Conservation (phyloP, 148 eudicot species). For the Diospyros lotus region DNA sequence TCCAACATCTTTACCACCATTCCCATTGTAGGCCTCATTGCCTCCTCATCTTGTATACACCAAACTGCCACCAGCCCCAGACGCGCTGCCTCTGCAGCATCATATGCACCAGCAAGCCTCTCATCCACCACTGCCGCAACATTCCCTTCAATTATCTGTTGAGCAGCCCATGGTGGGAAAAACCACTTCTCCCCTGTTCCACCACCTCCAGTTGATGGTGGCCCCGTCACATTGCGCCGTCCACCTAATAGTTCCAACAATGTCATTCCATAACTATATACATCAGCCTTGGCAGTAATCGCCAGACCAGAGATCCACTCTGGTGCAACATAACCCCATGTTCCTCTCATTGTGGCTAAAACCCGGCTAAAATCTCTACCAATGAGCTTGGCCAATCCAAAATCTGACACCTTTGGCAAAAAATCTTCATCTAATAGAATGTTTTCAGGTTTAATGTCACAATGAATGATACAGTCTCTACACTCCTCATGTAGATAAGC, state of each 20-base stretch:
- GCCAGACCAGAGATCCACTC: constrained; percentile 88
- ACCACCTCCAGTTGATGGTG: constrained; percentile 31
- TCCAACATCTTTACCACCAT: constrained; percentile 84
- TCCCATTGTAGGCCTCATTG: constrained; percentile 67
- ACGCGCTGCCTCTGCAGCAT: constrained; percentile 44
- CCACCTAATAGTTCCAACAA: constrained; percentile 72
- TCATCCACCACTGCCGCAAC: constrained; percentile 46
- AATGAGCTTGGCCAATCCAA: constrained; percentile 72
- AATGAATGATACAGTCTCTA: constrained; percentile 71
- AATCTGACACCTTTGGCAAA: constrained; percentile 67
- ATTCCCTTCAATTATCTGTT: constrained; percentile 42
- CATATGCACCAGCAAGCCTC: constrained; percentile 40
- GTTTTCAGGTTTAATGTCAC: constrained; percentile 83
- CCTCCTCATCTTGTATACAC: constrained; percentile 86
- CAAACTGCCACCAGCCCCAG: constrained; percentile 65
- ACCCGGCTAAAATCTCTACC: constrained; percentile 81
- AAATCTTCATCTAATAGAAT: constrained; percentile 60
- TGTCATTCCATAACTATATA: constrained; percentile 89
- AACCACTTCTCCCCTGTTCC: constrained; percentile 58
- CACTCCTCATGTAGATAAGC: constrained; percentile 82
- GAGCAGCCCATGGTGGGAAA: constrained; percentile 81
- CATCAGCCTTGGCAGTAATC: constrained; percentile 74
- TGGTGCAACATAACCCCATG: constrained; percentile 86
- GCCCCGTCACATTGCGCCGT: constrained; percentile 63
- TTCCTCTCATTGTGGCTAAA: constrained; percentile 75